These are phyloP conservation scores for Paecilomyces niveus DNA, from an alignment of 2,329 filamentous ascomycete species.

Conservation along the genomic window DNA sequence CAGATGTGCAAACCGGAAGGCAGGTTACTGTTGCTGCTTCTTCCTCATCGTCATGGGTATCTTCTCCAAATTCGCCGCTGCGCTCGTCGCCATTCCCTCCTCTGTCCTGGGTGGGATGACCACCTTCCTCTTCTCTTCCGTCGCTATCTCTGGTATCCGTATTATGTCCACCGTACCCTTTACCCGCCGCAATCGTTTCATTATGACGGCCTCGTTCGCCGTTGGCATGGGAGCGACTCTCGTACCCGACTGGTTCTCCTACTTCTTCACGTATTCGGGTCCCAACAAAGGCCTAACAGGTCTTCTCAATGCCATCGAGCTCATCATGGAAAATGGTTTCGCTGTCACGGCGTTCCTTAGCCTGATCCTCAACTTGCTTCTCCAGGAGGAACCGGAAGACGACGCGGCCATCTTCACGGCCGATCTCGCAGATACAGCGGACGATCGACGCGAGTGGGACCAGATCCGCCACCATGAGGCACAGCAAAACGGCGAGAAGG, in stretches of 20 bases:
- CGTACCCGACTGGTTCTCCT: slow-evolving; percentile 41
- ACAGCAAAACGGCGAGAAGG: not conserved
- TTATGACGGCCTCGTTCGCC: slow-evolving; percentile 55
- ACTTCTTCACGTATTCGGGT: slow-evolving; percentile 39
- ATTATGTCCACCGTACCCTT: slow-evolving; percentile 58
- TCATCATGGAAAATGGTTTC: slow-evolving; percentile 61
- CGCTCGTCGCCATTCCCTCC: slow-evolving; percentile 58
- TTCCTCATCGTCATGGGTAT: slow-evolving; percentile 64
- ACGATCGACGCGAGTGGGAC: slow-evolving; percentile 9
- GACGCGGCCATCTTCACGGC: slow-evolving; percentile 30
- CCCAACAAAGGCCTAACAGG: slow-evolving; percentile 63
- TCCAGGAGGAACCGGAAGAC: slow-evolving; percentile 72
- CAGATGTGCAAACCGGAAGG: slow-evolving; percentile 60
- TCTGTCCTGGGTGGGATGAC: slow-evolving; percentile 43
- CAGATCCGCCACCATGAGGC: not conserved
- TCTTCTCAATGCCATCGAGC: slow-evolving; percentile 44
- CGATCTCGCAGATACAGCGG: slow-evolving; percentile 13
- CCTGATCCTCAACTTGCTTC: slow-evolving; percentile 63
- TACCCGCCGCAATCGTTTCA: slow-evolving; percentile 60
- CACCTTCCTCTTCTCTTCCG: slow-evolving; percentile 61
- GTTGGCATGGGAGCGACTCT: slow-evolving; percentile 51
- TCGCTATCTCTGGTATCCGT: slow-evolving; percentile 58
- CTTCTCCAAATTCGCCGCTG: slow-evolving; percentile 63
- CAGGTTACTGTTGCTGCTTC: slow-evolving; percentile 59
- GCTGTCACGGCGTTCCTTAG: slow-evolving; percentile 64